A percentile compares a stretch with the other conserved stretches of the same genome.
Conservation (phyloP, 257 asterid genomes). For the Agastache rugosa region DNA sequence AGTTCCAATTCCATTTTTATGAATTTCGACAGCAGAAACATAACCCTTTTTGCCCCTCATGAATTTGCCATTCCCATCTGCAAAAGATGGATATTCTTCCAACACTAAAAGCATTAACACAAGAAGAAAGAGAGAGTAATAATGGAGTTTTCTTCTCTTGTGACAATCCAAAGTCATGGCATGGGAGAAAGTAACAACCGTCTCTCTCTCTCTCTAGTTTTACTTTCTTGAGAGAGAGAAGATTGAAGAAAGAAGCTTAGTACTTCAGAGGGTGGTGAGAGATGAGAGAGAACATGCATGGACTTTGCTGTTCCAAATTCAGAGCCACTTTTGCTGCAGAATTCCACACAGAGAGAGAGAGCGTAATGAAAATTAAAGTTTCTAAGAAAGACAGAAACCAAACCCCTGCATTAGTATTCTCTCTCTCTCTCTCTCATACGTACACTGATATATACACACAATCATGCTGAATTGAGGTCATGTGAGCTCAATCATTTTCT, state of each 20-base stretch:
- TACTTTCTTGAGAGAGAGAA: background rate
- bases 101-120: background rate
- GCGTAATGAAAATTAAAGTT: too few relatives aligned
- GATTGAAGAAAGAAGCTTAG: background rate
- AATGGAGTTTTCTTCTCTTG: background rate
- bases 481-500: constrained; percentile 18
- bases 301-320: background rate
- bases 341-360: background rate
- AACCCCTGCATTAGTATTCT: too few relatives aligned
- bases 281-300: background rate
- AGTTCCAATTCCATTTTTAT: background rate
- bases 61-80: constrained; percentile 1
- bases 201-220: constrained; percentile 13
- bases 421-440: background rate
- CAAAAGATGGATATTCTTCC: background rate
- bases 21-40: background rate
- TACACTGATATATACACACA: background rate
- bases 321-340: background rate
- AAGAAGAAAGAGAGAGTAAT: background rate
- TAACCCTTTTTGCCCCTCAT: background rate
- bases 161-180: constrained; percentile 11
- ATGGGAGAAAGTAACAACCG: background rate
- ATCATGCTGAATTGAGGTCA: background rate
- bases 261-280: background rate
- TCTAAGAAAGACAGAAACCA: too few relatives aligned